A percentile compares a stretch with the other conserved stretches of the same genome.
These are phyloP conservation scores for Amanita muscaria DNA, from an alignment of 768 basidiomycete species.

Conservation along the genomic window DNA sequence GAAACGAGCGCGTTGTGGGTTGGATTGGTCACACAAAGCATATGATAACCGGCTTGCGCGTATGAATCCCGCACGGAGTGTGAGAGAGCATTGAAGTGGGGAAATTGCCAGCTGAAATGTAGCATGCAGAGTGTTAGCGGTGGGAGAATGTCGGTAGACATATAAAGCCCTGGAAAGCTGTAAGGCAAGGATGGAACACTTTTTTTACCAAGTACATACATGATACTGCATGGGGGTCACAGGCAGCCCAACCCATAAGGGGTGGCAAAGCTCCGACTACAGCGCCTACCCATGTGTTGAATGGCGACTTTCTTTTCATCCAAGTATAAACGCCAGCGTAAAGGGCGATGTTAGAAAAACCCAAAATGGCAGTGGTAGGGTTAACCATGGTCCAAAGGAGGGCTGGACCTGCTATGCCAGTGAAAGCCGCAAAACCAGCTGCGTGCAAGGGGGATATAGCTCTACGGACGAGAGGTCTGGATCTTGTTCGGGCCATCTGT, in stretches of 20 bases:
- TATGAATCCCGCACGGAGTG: constrained; percentile 82
- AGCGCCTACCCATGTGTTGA: constrained; percentile 92
- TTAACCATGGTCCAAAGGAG: constrained; percentile 80
- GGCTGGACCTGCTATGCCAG: constrained; percentile 71
- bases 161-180: constrained; percentile 30
- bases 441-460: constrained; percentile 86
- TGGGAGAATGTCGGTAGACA: constrained; percentile 73
- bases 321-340: constrained; percentile 92
- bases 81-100: constrained; percentile 93
- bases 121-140: constrained; percentile 76
- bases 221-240: constrained; percentile 47
- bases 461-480: constrained; percentile 75
- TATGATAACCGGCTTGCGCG: constrained; percentile 87
- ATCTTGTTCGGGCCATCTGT: constrained; percentile 89
- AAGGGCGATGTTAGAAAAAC: constrained; percentile 74
- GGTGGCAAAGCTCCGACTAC: constrained; percentile 91
- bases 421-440: constrained; percentile 62
- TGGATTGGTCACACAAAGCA: constrained; percentile 81
- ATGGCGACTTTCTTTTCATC: constrained; percentile 73
- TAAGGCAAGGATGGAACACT: constrained; percentile 54
- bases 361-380: constrained; percentile 77
- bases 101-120: constrained; percentile 96
- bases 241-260: constrained; percentile 97
- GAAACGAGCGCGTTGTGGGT: constrained; percentile 76
- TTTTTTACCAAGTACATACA: constrained; percentile 50